Base-by-base conservation (phyloP, 495 filamentous ascomycete genomes). In the Daldinia caldariorum region DNA sequence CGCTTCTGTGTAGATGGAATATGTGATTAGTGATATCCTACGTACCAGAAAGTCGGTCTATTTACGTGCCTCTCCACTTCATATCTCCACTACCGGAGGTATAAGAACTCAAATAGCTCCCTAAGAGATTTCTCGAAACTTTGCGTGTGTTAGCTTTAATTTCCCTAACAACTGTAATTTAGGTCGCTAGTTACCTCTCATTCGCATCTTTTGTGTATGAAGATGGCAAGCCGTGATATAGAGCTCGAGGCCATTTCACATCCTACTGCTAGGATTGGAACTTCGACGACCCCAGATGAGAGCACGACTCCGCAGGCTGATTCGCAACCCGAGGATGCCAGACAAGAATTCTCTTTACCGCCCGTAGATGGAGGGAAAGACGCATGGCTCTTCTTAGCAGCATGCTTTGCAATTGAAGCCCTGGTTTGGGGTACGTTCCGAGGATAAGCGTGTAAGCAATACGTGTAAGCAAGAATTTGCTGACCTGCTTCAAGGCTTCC, bases 361-460 rank as follows among this genome's bases (percentile, higher is more conserved):
- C 83, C 81, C 10, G 80, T 73, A 20, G 88, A 89, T 72, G 77
- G 84, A 7, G 88, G 86, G 3, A 83, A 81, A 59, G 76, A 84
- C 49, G 88, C 88, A 9, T 90, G 86, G 84, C 79, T 88, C 0
- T 86, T 86, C 67, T 77, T 90, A 9, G 73, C 81, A 3, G 83
- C 82, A 8, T 82, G 83, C 58, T 89, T 89, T 70, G 72, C 83
- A 22, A 77, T 89, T 8, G 87, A 90, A 64, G 84, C 80, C 18
- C 69, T 89, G 6, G 79, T 87, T 47, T 89, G 87, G 87, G 87
- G 86, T 86, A 74, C 67, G 75, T 73, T 41, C 18, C 3, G 22
- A 43, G 39, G 9, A 16, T 38, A 45, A 43, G 3, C 32, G 34
- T 26, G 26, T 31, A 39, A 31, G 26, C n/a, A 29, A 18, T 26